Base-by-base conservation (phyloP, 2,329 filamentous ascomycete genomes). In the Biscogniauxia marginata region DNA sequence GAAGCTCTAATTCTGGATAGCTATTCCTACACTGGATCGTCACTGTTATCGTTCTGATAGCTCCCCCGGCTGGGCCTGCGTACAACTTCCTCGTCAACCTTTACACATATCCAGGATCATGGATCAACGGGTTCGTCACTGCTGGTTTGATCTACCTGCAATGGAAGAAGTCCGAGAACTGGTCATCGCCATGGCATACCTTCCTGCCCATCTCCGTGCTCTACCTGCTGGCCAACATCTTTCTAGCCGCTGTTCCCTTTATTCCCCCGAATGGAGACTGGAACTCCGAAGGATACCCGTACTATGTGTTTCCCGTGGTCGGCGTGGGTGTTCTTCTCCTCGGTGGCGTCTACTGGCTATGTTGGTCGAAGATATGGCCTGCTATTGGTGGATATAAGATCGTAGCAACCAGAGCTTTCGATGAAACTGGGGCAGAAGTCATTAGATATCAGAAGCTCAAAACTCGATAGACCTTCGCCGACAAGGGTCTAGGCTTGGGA, bases 41-140 rank as follows among this genome's bases (percentile, higher is more conserved):
- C 2, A 87, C 85, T 0, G 76, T 87, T 55, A 79, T 90, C 46
- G 79, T 89, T 11, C 79, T 90, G 25, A 70, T 89, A 3, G 86
- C 85, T 0, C 86, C 86, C 1, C 87, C 87, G 0, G 82, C 85
- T 0, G 87, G 86, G 0, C 80, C 86, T 16, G 86, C 86, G 0
- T 89, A 89, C 70, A 87, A 86, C 70, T 90, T 90, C 64, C 79
- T 86, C 44, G 77, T 84, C 50, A 81, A 84, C 59, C 68, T 86
- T 48, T 80, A 77, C 63, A 80, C 79, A 0, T 83, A 83, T 54
- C 80, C 81, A 0, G 77, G 78, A 0, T 74, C 80, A 0, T 83
- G 79, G 78, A 80, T 83, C 67, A 80, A 82, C 60, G 73, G 71
- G 0, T 80, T 82, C 46, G 79, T 84, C 18, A 77, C 75, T 0